A percentile compares a stretch with the other conserved stretches of the same genome.
Evolutionary conservation across 768 basidiomycete genomes (phyloP).

Genomic region (Cubamyces lactineus): DNA sequence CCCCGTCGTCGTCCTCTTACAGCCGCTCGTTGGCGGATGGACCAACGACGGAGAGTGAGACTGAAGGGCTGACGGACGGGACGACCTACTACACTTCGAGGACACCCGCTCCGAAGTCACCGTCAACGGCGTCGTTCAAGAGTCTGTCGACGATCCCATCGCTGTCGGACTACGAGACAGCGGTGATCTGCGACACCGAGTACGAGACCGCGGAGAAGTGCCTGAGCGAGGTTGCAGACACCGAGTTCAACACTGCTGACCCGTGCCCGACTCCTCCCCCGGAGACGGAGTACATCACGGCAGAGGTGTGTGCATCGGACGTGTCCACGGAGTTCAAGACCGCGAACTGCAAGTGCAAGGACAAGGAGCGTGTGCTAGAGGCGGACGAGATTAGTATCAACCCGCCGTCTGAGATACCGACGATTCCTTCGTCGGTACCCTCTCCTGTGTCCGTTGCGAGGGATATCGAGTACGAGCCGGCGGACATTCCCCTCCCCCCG

Average conservation of each 20-base stretch:
- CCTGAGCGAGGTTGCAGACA: slow-evolving; percentile 44
- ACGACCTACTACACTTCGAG: slow-evolving; percentile 18
- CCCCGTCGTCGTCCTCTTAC: slow-evolving; percentile 25
- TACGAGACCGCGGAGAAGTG: slow-evolving; percentile 39
- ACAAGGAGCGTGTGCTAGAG: slow-evolving; percentile 16
- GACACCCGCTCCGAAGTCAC: slow-evolving; percentile 15
- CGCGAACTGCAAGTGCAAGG: slow-evolving; percentile 44
- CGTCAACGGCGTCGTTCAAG: slow-evolving; percentile 48
- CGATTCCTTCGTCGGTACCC: slow-evolving; percentile 34
- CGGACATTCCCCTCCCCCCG: slow-evolving; percentile 48
- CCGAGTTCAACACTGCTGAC: slow-evolving; percentile 47
- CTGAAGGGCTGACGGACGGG: slow-evolving; percentile 13
- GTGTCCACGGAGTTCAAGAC: slow-evolving; percentile 50
- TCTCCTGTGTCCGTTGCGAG: slow-evolving; percentile 1
- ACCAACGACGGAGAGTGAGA: slow-evolving; percentile 13
- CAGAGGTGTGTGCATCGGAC: slow-evolving; percentile 48
- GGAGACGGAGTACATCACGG: slow-evolving; percentile 55
- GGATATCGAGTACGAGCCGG: slow-evolving; percentile 29
- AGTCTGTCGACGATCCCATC: slow-evolving; percentile 66
- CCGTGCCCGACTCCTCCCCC: slow-evolving; percentile 41
- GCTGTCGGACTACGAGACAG: slow-evolving; percentile 44
- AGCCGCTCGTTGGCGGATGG: slow-evolving; percentile 17
- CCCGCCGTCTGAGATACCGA: slow-evolving; percentile 36
- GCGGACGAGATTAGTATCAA: slow-evolving; percentile 27
- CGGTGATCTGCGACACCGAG: slow-evolving; percentile 42